These are phyloP conservation scores for Erodium texanum DNA, from an alignment of 441 rosid genomes.

Conservation along the genomic window DNA sequence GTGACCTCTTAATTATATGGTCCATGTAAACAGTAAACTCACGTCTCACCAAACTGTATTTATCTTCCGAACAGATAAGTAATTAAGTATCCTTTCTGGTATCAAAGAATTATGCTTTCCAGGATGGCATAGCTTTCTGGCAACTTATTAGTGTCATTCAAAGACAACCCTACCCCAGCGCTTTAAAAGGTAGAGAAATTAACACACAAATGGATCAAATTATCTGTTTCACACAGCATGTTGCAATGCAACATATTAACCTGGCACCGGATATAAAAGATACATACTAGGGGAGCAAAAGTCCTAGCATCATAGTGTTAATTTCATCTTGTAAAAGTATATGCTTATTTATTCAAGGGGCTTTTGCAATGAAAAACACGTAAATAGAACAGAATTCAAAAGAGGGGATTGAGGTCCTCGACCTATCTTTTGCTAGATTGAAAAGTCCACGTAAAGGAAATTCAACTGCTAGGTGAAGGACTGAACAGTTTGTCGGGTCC, in stretches of 20 bases:
- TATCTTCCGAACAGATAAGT: neutral
- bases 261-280: neutral
- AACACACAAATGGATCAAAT: neutral
- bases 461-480: no score
- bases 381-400: no score
- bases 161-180: neutral
- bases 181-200: neutral
- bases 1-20: neutral
- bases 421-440: no score
- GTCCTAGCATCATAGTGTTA: neutral
- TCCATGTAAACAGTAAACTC: neutral
- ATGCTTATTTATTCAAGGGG: no score
- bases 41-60: neutral
- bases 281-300: neutral
- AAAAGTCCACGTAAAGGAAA: no score
- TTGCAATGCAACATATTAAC: neutral
- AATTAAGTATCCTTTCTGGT: neutral
- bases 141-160: neutral
- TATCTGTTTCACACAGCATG: neutral
- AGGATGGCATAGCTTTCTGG: neutral
- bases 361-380: no score
- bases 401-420: no score
- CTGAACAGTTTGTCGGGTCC: no score
- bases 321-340: neutral
- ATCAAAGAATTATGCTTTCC: neutral